Evolutionary conservation across 129 eudicot species (phyloP).

Genomic region (Solidago caesia): DNA sequence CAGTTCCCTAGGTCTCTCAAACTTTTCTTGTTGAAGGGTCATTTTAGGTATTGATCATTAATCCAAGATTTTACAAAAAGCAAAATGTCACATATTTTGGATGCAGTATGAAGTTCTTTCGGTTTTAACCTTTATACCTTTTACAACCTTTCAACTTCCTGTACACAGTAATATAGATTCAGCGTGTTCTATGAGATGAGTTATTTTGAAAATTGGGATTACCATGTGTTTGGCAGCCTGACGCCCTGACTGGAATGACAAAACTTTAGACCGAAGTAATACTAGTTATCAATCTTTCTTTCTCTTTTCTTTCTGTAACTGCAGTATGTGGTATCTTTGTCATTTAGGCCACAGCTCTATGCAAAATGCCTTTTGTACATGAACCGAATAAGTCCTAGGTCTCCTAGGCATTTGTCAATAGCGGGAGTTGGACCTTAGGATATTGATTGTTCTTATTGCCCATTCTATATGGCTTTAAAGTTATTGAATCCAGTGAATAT

Average conservation of each 20-base stretch:
- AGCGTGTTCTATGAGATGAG: neutral
- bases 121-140: neutral
- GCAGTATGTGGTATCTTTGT: neutral
- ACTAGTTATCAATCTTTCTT: neutral
- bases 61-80: neutral
- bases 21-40: neutral
- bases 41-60: conserved; percentile 6
- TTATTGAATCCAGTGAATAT: neutral
- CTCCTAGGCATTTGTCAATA: neutral
- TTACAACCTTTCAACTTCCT: neutral
- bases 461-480: neutral
- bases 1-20: neutral
- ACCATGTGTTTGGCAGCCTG: neutral
- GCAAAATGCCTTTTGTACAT: neutral
- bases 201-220: neutral
- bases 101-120: conserved; percentile 2
- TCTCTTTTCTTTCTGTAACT: neutral
- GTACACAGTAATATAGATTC: neutral
- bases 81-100: conserved; percentile 2
- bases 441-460: neutral
- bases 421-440: neutral
- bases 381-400: neutral
- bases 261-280: neutral
- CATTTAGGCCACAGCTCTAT: neutral
- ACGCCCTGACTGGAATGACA: no score